A percentile compares a stretch with the other conserved stretches of the same genome.
phyloP scores from a whole-genome alignment of 176 grass and related monocot species.

The Oryza punctata region DNA sequence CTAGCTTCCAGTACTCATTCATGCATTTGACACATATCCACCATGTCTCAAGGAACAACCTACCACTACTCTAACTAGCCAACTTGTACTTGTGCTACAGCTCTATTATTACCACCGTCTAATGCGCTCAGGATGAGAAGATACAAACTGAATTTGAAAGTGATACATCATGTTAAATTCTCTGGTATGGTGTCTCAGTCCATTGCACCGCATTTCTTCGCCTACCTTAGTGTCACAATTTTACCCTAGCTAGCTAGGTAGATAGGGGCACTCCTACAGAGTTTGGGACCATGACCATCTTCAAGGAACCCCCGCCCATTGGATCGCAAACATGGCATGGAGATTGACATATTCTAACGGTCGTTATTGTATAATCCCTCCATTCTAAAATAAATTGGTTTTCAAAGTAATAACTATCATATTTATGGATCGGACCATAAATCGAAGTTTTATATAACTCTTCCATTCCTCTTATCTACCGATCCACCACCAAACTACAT shows the following conservation, averaged over 20 bases:
- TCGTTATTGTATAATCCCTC: not conserved
- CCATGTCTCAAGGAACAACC: not conserved
- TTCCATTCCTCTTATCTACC: too few relatives aligned
- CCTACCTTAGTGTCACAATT: not conserved
- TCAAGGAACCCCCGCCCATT: not conserved
- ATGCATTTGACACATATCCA: not conserved
- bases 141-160: not conserved
- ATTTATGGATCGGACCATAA: too few relatives aligned
- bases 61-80: not conserved
- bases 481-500: too few relatives aligned
- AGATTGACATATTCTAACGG: not conserved
- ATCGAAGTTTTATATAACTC: too few relatives aligned
- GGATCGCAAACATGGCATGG: not conserved
- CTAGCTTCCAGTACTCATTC: not conserved
- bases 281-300: not conserved
- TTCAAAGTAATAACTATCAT: too few relatives aligned
- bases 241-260: not conserved
- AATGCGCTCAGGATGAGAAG: not conserved
- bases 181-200: not conserved
- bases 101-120: not conserved
- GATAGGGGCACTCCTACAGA: not conserved
- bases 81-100: too few relatives aligned
- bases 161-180: not conserved
- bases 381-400: too few relatives aligned
- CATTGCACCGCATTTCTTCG: not conserved